Percentiles rank a stretch among this genome's conserved stretches.
These are phyloP conservation scores for Talaromyces islandicus DNA, from an alignment of 2,329 filamentous ascomycete species.

Conservation along the genomic window DNA sequence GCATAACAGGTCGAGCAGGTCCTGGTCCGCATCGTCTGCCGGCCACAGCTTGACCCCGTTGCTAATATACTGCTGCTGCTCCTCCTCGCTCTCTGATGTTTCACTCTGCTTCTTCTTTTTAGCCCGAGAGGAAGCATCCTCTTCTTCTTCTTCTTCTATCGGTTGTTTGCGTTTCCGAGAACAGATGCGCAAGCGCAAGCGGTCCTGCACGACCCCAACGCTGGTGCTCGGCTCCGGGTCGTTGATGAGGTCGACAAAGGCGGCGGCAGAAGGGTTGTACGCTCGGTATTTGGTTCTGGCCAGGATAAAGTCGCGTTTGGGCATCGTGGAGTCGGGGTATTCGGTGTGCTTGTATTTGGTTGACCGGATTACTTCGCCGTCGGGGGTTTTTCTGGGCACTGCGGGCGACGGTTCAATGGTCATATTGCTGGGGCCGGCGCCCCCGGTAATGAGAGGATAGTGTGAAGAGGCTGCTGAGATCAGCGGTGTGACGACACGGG, in stretches of 20 bases:
- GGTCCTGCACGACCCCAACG: slow-evolving; percentile 27
- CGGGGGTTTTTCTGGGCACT: slow-evolving; percentile 20
- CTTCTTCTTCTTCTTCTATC: slow-evolving; percentile 26
- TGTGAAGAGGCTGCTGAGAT: background rate
- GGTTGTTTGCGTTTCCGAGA: slow-evolving; percentile 38
- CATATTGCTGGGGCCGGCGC: slow-evolving; percentile 3
- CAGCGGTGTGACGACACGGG: background rate
- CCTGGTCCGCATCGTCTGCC: slow-evolving; percentile 30
- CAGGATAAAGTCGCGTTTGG: slow-evolving; percentile 36
- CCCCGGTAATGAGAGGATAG: background rate
- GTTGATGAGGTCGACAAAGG: slow-evolving; percentile 40
- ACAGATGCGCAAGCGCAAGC: slow-evolving; percentile 35
- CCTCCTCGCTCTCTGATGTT: slow-evolving; percentile 27
- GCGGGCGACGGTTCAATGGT: slow-evolving; percentile 10
- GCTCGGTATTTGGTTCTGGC: slow-evolving; percentile 39
- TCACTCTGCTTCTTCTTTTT: background rate
- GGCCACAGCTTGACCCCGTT: slow-evolving; percentile 39
- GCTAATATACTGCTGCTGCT: slow-evolving; percentile 24
- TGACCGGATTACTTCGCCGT: slow-evolving; percentile 22
- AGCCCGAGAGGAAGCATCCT: slow-evolving; percentile 1
- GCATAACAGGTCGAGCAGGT: slow-evolving; percentile 34
- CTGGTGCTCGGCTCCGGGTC: slow-evolving; percentile 25
- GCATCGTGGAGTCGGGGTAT: slow-evolving; percentile 22
- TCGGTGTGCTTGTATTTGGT: slow-evolving; percentile 35
- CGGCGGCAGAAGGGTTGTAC: slow-evolving; percentile 35